These are phyloP conservation scores for Zymoseptoria brevis DNA, from an alignment of 2,329 filamentous ascomycete species.

Conservation along the genomic window DNA sequence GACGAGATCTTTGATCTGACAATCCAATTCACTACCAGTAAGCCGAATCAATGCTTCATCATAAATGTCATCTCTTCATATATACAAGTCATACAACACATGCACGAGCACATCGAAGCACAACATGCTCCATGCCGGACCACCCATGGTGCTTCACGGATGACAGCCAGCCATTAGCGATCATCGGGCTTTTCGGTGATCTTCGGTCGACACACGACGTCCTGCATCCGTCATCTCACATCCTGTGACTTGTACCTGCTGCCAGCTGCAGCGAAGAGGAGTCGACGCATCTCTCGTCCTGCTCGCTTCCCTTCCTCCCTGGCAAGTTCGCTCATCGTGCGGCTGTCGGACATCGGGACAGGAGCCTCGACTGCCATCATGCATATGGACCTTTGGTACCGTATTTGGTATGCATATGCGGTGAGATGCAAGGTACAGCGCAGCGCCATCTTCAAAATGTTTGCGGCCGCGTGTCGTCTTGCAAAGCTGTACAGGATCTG, in stretches of 20 bases:
- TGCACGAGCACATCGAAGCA: background rate
- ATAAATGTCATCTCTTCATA: background rate
- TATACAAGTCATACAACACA: background rate
- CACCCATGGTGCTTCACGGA: background rate
- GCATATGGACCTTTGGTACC: background rate
- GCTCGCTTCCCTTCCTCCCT: background rate
- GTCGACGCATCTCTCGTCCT: background rate
- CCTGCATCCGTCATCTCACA: background rate
- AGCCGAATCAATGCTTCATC: background rate
- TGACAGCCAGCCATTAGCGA: background rate
- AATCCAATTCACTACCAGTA: background rate
- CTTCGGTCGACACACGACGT: background rate
- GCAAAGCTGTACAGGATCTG: no score
- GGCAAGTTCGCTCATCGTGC: background rate
- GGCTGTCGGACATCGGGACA: background rate
- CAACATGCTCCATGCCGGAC: background rate
- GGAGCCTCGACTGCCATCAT: background rate
- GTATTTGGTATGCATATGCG: background rate
- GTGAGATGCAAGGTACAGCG: background rate
- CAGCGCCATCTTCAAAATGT: background rate
- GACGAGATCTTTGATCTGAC: background rate
- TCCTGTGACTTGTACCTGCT: background rate
- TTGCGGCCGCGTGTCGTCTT: background rate
- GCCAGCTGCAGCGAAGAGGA: background rate
- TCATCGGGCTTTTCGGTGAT: background rate